These are phyloP conservation scores for Linnemannia exigua DNA, from an alignment of 192 early-diverging fungal genomes.

Conservation along the genomic window DNA sequence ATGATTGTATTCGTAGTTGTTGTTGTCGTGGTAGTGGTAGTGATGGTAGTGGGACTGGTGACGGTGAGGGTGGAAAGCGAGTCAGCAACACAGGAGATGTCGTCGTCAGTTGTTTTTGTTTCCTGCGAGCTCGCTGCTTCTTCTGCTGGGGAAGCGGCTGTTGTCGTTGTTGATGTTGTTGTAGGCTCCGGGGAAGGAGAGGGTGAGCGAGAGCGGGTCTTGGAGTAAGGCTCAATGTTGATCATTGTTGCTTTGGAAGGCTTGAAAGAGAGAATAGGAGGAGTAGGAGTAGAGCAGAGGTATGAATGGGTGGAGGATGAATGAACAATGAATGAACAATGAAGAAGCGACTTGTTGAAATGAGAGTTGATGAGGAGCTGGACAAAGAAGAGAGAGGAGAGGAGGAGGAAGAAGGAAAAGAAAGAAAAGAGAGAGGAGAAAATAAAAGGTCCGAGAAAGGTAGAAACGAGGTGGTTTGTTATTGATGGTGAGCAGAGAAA, in stretches of 20 bases:
- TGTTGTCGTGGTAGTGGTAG: background rate
- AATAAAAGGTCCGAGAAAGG: too few relatives aligned
- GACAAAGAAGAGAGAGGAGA: background rate
- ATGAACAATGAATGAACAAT: background rate
- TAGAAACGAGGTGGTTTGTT: too few relatives aligned
- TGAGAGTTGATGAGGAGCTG: background rate
- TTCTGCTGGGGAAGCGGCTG: background rate
- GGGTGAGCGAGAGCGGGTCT: background rate
- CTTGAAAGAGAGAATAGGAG: background rate
- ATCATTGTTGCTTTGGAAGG: background rate
- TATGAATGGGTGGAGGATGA: background rate
- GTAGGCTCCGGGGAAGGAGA: background rate
- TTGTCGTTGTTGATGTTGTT: background rate
- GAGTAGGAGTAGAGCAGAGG: background rate
- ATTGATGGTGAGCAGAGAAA: too few relatives aligned
- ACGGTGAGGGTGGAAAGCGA: slow-evolving; percentile 27
- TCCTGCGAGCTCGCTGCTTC: background rate
- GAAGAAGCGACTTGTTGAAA: background rate
- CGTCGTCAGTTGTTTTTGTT: background rate
- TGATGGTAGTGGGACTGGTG: background rate
- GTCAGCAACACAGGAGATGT: background rate
- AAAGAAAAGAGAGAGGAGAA: background rate
- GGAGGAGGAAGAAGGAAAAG: background rate
- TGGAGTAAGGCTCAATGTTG: background rate
- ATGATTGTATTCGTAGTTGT: too few relatives aligned